Conservation (phyloP, 2,329 filamentous ascomycete genomes). For the Colletotrichum higginsianum region DNA sequence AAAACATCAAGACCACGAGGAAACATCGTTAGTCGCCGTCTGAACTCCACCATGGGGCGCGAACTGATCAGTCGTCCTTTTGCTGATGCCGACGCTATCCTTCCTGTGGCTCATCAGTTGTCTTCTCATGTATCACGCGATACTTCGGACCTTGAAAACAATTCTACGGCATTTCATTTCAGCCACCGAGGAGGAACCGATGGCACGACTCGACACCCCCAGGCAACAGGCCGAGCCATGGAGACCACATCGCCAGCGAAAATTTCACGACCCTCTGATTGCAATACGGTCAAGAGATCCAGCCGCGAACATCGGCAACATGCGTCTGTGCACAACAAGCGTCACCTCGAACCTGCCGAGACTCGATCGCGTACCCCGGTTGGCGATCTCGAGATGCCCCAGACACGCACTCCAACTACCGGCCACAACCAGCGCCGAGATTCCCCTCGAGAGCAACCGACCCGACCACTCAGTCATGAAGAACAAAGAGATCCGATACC, state of each 20-base stretch:
- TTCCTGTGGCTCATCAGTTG: not conserved
- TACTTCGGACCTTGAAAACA: not conserved
- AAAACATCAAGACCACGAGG: not conserved
- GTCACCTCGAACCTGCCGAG: not conserved
- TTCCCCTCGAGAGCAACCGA: not conserved
- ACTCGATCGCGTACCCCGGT: conserved; percentile 1
- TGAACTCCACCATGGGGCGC: not conserved
- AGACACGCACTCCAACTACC: not conserved
- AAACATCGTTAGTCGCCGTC: not conserved
- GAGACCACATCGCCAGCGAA: not conserved
- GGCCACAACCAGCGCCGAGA: not conserved
- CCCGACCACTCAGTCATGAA: not conserved
- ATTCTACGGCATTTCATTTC: not conserved
- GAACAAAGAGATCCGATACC: not conserved
- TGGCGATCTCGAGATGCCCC: conserved; percentile 28
- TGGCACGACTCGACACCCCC: not conserved
- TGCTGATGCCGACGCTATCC: conserved; percentile 17
- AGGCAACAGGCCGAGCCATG: no score
- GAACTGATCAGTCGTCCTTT: conserved; percentile 11
- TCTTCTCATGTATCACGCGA: not conserved
- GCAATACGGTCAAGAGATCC: not conserved
- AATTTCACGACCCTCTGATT: not conserved
- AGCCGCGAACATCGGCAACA: not conserved
- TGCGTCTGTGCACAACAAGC: not conserved
- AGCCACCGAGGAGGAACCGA: not conserved